These are phyloP conservation scores for Ogataea trehalophila DNA, from an alignment of 805 yeast species.

Conservation along the genomic window DNA sequence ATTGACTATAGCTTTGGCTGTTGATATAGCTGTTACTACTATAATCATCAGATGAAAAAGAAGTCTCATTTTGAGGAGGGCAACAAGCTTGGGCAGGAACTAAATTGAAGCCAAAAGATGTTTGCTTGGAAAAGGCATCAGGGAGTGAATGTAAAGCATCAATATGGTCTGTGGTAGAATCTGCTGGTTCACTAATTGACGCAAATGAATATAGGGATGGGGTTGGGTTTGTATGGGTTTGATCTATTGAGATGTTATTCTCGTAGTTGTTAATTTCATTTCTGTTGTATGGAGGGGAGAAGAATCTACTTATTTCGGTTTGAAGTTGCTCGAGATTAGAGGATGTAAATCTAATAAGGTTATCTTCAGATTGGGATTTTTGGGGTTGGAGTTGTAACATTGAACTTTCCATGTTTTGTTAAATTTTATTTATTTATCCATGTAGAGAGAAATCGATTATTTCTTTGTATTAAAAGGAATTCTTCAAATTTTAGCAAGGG, in stretches of 20 bases:
- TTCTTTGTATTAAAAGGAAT: too few species aligned
- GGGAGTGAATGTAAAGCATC: background rate
- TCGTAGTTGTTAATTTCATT: too few species aligned
- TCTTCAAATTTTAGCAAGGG: too few species aligned
- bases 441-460: too few species aligned
- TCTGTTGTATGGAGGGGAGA: background rate
- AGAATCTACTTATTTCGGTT: background rate
- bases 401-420: background rate
- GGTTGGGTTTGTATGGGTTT: too few species aligned
- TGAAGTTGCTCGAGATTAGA: constrained; percentile 2
- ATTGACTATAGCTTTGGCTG: too few species aligned
- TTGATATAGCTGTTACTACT: too few species aligned
- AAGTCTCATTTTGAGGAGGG: constrained; percentile 10
- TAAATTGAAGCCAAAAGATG: constrained; percentile 11
- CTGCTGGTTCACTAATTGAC: too few species aligned
- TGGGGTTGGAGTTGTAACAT: background rate
- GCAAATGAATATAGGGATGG: too few species aligned
- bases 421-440: too few species aligned
- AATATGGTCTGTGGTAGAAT: background rate
- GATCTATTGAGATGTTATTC: too few species aligned
- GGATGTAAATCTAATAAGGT: background rate
- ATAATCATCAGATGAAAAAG: background rate
- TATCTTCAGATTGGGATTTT: background rate
- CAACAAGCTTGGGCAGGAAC: constrained; percentile 21
- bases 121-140: background rate